Base-by-base conservation (phyloP, 139 green algal genomes). In the Tetraselmis striata region DNA sequence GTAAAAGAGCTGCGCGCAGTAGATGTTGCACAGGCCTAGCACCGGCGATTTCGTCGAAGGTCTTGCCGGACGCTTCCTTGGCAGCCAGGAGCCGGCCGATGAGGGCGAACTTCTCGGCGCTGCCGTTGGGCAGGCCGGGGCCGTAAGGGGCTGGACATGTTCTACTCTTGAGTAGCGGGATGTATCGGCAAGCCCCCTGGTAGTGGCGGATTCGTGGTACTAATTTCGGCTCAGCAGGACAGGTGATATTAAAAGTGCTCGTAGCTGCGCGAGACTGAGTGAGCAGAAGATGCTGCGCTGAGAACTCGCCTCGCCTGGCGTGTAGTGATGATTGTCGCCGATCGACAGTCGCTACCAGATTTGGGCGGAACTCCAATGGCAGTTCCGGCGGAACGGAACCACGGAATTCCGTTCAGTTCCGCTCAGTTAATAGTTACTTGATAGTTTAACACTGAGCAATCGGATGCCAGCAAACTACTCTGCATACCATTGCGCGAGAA, bases 1-100 rank as follows among this genome's bases (percentile, higher is more conserved):
- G 84, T 87, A 84, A 75, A 93, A 93, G 23, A 93, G 90, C 85
- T 93, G 90, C 0, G 90, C 85, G 0, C 87, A 87, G 84, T 92
- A 93, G 0, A 85, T 80, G 30, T 93, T 93, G n/a, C 89, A 93
- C 2, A 90, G 80, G 1, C 87, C 87, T 18, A 88, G 89, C 90
- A 0, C 82, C 78, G 0, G 86, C 84, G 24, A 93, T 92, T 79
- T 93, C 82, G 31, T 82, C 89, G 75, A 89, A 93, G 45, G 78
- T 88, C 80, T 93, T 93, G 74, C 89, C 88, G 28, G 77, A 82
- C 1, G 84, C 84, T 23, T 89, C 86, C 81, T 93, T 93, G 23
- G 88, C 88, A 0, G 76, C 67, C n/a, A 93, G 77, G 82, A 93
- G 82, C 28, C 81, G 24, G 5, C 67, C 29, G 1, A 92, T 88